phyloP scores from a whole-genome alignment of 306 rosid species.

The Trifolium dubium region DNA sequence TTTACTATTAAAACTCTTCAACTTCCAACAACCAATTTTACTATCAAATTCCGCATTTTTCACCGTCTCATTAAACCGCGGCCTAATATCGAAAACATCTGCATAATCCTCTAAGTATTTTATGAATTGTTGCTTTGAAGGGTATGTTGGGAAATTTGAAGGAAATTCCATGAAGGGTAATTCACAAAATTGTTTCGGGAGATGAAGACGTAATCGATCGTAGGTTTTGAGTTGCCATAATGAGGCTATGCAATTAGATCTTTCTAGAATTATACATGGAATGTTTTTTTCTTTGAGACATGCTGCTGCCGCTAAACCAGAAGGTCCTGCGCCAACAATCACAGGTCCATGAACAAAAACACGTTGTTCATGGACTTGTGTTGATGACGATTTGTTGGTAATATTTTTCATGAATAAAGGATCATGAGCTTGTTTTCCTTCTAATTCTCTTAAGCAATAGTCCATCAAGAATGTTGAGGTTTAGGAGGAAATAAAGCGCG shows the following conservation, averaged over 20 bases:
- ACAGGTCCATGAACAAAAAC: slow-evolving; percentile 57
- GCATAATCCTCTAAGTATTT: slow-evolving; percentile 64
- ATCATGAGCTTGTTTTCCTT: slow-evolving; percentile 77
- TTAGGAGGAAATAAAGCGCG: neutral
- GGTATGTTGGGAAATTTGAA: slow-evolving; percentile 68
- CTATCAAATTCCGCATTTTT: slow-evolving; percentile 55
- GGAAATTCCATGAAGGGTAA: slow-evolving; percentile 70
- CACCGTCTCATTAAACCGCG: slow-evolving; percentile 64
- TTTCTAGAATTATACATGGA: slow-evolving; percentile 61
- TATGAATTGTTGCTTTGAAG: slow-evolving; percentile 73
- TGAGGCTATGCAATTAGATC: slow-evolving; percentile 87
- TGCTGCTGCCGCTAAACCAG: slow-evolving; percentile 85
- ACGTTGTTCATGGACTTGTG: neutral
- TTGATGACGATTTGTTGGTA: slow-evolving; percentile 16
- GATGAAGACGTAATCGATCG: slow-evolving; percentile 72
- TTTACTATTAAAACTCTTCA: slow-evolving; percentile 27
- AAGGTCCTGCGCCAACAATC: slow-evolving; percentile 88
- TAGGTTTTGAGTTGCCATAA: slow-evolving; percentile 83
- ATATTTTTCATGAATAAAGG: slow-evolving; percentile 54
- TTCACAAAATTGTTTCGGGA: slow-evolving; percentile 82
- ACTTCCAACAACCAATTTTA: slow-evolving; percentile 58
- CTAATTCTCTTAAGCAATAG: slow-evolving; percentile 51
- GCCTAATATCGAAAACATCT: slow-evolving; percentile 49
- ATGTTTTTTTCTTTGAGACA: slow-evolving; percentile 55
- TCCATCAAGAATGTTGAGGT: slow-evolving; percentile 50